Base-by-base conservation (phyloP, 2,329 filamentous ascomycete genomes). In the Achaetomium macrosporum region DNA sequence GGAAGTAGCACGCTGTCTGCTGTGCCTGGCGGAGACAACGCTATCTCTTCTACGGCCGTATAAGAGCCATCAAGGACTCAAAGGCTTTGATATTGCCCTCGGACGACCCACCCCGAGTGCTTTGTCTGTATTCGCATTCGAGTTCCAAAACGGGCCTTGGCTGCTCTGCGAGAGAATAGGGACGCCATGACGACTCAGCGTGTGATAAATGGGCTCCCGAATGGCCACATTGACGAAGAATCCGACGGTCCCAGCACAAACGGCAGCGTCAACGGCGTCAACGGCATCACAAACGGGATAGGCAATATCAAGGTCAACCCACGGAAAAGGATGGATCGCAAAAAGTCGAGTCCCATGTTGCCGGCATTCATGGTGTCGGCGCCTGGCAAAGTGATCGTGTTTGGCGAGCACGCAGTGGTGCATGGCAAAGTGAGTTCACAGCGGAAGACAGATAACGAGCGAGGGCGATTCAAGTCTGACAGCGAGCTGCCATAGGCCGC, bases 351-450 rank as follows among this genome's bases (percentile, higher is more conserved):
- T 51, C 82, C 82, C 3, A 82, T 85, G 82, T 82, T 93, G 72
- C 91, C 92, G 41, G 76, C 91, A 56, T 99, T 99, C 68, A 96
- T 99, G 88, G 91, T 97, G 53, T 97, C 93, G 15, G 92, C 95
- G 2, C 93, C 93, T 0, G 95, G 92, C 59, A 99, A 99, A 70
- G 93, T 96, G 66, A 99, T 99, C 68, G 89, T 97, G 49, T 97
- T 92, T 72, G 93, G 93, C 61, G 93, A 99, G 70, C 93, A 99
- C 73, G 88, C 93, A 2, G 93, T 97, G n/a, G 93, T 99, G 17
- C 84, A 99, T 66, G 91, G 91, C 66, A 97, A 96, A 81, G 87
- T 88, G 73, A 51, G 72, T 62, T 54, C 36, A 36, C 42, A n/a
- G 11, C 31, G 29, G 30, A 19, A 11, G 19, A 33, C 9, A 20